These are phyloP conservation scores for Kitagawia praeruptora DNA, from an alignment of 129 eudicot species.

Conservation along the genomic window DNA sequence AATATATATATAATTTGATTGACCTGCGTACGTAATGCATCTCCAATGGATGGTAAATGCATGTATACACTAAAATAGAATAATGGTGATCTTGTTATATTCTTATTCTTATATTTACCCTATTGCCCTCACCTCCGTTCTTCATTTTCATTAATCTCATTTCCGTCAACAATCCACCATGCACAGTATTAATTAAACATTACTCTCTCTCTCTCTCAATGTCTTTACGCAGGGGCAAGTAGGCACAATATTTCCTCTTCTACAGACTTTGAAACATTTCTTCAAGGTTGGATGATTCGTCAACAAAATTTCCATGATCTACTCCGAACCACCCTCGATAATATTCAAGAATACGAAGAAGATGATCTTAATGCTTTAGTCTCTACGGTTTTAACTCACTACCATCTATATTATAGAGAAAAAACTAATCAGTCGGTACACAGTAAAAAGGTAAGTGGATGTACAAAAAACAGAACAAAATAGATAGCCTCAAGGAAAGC, in stretches of 20 bases:
- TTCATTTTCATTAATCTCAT: too few relatives aligned
- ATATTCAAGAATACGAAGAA: background rate
- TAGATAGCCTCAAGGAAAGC: background rate
- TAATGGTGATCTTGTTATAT: too few relatives aligned
- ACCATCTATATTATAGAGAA: slow-evolving; percentile 19
- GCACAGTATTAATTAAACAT: too few relatives aligned
- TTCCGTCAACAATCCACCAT: too few relatives aligned
- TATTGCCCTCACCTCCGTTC: too few relatives aligned
- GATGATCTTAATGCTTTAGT: slow-evolving; percentile 21
- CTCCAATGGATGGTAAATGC: too few relatives aligned
- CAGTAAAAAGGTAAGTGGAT: too few relatives aligned
- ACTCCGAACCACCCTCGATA: background rate
- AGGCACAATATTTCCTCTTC: background rate
- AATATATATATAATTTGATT: too few relatives aligned
- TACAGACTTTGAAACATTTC: slow-evolving; percentile 15
- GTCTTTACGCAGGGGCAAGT: background rate
- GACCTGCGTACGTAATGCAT: too few relatives aligned
- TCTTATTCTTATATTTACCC: too few relatives aligned
- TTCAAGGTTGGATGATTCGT: slow-evolving; percentile 22
- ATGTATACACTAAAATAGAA: too few relatives aligned
- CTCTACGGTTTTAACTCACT: slow-evolving; percentile 26
- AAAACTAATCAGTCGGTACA: background rate
- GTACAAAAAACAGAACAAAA: background rate
- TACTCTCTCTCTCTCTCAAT: background rate
- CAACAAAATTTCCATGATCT: slow-evolving; percentile 25